A percentile compares a stretch with the other conserved stretches of the same genome.
These are phyloP conservation scores for Wallacemonas sp. DNA, from an alignment of 208 protist genomes.

Conservation along the genomic window DNA sequence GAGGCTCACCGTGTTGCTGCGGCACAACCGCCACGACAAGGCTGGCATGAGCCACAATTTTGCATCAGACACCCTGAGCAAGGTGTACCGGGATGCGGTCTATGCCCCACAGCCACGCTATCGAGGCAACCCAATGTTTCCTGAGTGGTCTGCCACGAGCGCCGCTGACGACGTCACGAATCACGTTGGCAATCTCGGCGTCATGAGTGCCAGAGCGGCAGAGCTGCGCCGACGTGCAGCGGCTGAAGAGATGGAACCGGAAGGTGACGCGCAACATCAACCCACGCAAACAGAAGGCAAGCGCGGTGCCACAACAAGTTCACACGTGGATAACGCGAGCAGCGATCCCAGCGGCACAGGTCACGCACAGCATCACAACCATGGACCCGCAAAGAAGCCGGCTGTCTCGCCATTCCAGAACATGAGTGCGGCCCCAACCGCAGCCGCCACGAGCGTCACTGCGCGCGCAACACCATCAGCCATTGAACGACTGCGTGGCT, in stretches of 20 bases:
- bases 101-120: constrained; percentile 37
- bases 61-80: constrained; percentile 71
- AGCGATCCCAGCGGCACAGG: neutral
- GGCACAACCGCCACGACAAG: constrained; percentile 50
- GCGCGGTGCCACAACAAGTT: too few species aligned
- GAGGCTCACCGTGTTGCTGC: constrained; percentile 13
- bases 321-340: too few species aligned
- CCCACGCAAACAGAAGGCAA: too few species aligned
- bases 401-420: constrained; percentile 2
- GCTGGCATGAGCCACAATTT: constrained; percentile 54
- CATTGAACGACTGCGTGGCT: neutral
- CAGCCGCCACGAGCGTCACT: neutral
- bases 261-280: neutral
- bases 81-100: constrained; percentile 71
- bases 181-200: constrained; percentile 55
- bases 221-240: constrained; percentile 7
- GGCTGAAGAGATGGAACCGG: neutral
- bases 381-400: constrained; percentile 1
- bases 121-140: constrained; percentile 40
- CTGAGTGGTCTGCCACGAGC: constrained; percentile 17
- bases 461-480: neutral
- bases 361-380: constrained; percentile 4
- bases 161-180: constrained; percentile 38
- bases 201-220: constrained; percentile 41
- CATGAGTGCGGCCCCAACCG: constrained; percentile 2